These are phyloP conservation scores for Mortierella sp. DNA, from an alignment of 371 early-diverging fungal species.

Conservation along the genomic window DNA sequence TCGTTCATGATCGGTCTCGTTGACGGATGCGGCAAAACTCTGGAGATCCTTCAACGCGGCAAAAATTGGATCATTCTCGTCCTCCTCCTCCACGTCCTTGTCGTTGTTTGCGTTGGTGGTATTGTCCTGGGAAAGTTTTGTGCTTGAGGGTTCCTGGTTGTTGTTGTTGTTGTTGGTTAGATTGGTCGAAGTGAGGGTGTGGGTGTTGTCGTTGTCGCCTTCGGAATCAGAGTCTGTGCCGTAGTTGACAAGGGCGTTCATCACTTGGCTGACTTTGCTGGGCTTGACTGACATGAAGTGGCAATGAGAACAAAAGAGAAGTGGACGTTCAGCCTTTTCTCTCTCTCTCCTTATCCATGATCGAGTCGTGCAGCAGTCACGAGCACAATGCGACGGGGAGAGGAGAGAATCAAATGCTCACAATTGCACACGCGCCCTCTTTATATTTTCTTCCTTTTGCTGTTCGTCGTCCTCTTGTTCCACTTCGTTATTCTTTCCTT, in stretches of 20 bases:
- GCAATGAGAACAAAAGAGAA: not conserved
- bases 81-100: constrained; percentile 7
- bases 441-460: not conserved
- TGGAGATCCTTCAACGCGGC: constrained; percentile 46
- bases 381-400: not conserved
- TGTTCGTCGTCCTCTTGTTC: not conserved
- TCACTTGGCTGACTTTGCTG: not conserved
- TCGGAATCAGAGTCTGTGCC: constrained; percentile 49
- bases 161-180: not conserved
- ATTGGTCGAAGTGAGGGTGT: not conserved
- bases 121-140: too few relatives aligned
- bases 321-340: not conserved
- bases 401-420: not conserved
- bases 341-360: not conserved
- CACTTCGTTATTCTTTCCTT: not conserved
- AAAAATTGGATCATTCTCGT: constrained; percentile 28
- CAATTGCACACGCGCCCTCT: not conserved
- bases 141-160: too few relatives aligned
- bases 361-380: not conserved
- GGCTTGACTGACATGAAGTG: not conserved
- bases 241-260: constrained; percentile 46
- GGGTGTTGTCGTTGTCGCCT: not conserved
- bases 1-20: not conserved
- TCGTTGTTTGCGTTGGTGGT: not conserved
- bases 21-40: constrained; percentile 39